These are phyloP conservation scores for Prosopis cineraria DNA, from an alignment of 306 rosid species.

Conservation along the genomic window DNA sequence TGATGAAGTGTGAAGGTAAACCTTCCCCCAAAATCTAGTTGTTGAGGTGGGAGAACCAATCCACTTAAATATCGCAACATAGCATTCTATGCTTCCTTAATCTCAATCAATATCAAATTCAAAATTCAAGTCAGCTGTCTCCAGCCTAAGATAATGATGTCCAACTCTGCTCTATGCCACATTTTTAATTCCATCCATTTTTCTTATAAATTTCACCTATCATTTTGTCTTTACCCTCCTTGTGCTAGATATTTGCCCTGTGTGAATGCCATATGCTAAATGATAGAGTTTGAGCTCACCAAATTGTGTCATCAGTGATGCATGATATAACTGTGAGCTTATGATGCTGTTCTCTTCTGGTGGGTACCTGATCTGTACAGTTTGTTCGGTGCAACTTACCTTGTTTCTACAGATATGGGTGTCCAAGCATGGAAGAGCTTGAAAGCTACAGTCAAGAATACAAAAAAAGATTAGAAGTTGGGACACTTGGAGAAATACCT, in stretches of 20 bases:
- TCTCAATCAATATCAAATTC: not conserved
- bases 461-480: conserved; percentile 75
- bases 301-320: conserved; percentile 8
- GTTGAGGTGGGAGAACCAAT: not conserved
- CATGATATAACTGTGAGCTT: conserved; percentile 20
- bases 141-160: not conserved
- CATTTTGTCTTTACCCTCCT: conserved; percentile 14
- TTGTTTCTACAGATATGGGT: conserved; percentile 70
- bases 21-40: not conserved
- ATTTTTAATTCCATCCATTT: not conserved
- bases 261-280: conserved; percentile 1
- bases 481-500: conserved; percentile 84
- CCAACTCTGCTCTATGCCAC: conserved; percentile 4
- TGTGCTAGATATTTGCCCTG: conserved; percentile 9
- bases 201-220: conserved; percentile 1
- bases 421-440: conserved; percentile 85
- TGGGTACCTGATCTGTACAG: conserved; percentile 1
- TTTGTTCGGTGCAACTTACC: conserved; percentile 31
- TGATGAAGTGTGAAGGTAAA: not conserved
- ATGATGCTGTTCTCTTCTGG: not conserved
- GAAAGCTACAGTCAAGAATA: conserved; percentile 67
- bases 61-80: not conserved
- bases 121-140: conserved; percentile 3
- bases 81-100: not conserved
- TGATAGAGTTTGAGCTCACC: not conserved